Conservation (phyloP, 1,139 yeast species). For the Geotrichum restrictum region DNA sequence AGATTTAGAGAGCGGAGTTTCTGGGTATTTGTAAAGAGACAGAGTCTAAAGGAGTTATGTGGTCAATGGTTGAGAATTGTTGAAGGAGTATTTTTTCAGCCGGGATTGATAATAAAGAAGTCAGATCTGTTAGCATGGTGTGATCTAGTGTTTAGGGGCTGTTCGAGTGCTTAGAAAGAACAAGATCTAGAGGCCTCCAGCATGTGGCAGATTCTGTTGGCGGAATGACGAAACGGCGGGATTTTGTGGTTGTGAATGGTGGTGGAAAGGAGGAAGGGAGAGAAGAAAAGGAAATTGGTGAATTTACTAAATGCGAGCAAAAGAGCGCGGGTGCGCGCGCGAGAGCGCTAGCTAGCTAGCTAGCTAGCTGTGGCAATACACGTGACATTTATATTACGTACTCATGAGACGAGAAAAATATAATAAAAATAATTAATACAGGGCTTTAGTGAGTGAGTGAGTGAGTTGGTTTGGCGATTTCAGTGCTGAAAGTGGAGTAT, state of each 20-base stretch:
- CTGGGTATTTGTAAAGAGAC: neutral
- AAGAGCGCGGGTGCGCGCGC: too few relatives aligned
- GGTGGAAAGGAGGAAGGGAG: neutral
- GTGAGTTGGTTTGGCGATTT: too few relatives aligned
- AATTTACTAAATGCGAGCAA: neutral
- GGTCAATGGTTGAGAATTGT: neutral
- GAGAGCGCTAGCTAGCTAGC: neutral
- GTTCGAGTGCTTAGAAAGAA: neutral
- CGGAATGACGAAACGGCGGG: neutral
- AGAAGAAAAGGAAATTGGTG: neutral
- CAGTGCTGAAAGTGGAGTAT: too few relatives aligned
- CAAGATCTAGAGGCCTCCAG: neutral
- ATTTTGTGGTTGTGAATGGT: constrained; percentile 2
- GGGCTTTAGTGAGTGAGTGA: too few relatives aligned
- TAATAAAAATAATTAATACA: too few relatives aligned
- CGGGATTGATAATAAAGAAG: neutral
- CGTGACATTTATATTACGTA: neutral
- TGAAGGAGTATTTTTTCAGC: neutral
- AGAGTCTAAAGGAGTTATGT: neutral
- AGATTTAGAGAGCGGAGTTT: too few relatives aligned
- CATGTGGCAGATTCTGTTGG: neutral
- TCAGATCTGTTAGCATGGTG: constrained; percentile 2
- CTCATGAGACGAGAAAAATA: too few relatives aligned
- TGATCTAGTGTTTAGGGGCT: neutral
- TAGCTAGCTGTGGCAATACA: neutral